Conservation (phyloP, 805 yeast species). For the Cyberlindnera xishuangbannaensis region DNA sequence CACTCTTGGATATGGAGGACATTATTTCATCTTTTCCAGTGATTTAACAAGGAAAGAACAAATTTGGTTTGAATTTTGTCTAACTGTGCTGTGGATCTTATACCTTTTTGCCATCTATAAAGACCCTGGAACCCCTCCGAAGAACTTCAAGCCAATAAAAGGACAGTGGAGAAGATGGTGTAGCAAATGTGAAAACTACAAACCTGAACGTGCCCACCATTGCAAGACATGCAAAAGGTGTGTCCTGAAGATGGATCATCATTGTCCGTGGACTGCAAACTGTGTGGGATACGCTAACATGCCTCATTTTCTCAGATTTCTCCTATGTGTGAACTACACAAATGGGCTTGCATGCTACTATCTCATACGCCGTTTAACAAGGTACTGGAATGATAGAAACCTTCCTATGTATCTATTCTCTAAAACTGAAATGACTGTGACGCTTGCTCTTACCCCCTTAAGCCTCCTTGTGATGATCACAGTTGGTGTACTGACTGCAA, state of each 20-base stretch:
- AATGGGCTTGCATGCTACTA: constrained; percentile 42
- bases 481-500: constrained; percentile 49
- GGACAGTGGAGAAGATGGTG: constrained; percentile 67
- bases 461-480: constrained; percentile 56
- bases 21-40: constrained; percentile 46
- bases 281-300: constrained; percentile 79
- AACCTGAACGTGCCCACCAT: constrained; percentile 84
- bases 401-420: constrained; percentile 53
- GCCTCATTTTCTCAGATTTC: constrained; percentile 76
- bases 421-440: constrained; percentile 46
- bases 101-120: constrained; percentile 62
- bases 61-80: constrained; percentile 38
- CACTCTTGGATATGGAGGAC: constrained; percentile 57
- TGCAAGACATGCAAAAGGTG: constrained; percentile 71
- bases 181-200: constrained; percentile 60
- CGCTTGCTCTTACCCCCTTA: constrained; percentile 48
- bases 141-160: constrained; percentile 34
- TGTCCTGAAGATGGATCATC: constrained; percentile 90
- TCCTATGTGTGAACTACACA: constrained; percentile 56
- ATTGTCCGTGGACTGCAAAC: constrained; percentile 89
- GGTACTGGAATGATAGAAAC: constrained; percentile 42
- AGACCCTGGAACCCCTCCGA: constrained; percentile 66
- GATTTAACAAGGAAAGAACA: constrained; percentile 36
- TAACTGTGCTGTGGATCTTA: constrained; percentile 65
- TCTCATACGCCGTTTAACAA: constrained; percentile 33